phyloP scores from a whole-genome alignment of 805 yeast species.

The Tetrapisispora fleetii region DNA sequence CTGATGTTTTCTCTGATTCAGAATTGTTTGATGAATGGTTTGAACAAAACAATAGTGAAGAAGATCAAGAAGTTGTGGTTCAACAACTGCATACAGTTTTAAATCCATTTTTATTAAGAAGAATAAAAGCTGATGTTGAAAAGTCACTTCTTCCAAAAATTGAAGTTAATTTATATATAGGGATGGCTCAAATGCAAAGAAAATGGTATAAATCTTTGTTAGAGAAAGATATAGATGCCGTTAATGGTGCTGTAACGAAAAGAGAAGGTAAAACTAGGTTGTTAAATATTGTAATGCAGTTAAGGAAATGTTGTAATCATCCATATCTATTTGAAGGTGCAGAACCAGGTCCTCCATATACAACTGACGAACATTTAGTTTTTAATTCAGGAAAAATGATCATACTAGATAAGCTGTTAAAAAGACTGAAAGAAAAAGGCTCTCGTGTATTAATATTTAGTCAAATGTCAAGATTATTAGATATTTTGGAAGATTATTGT shows the following conservation, averaged over 20 bases:
- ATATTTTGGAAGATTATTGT: slow-evolving; percentile 89
- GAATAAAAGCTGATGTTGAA: slow-evolving; percentile 91
- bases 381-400: slow-evolving; percentile 85
- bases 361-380: slow-evolving; percentile 92
- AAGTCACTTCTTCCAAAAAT: slow-evolving; percentile 82
- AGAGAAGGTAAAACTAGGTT: slow-evolving; percentile 87
- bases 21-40: slow-evolving; percentile 91
- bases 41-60: slow-evolving; percentile 35
- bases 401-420: slow-evolving; percentile 72
- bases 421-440: slow-evolving; percentile 62
- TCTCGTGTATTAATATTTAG: slow-evolving; percentile 87
- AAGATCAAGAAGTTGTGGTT: slow-evolving; percentile 71
- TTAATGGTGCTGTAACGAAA: slow-evolving; percentile 90
- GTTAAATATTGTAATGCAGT: slow-evolving; percentile 90
- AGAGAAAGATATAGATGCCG: slow-evolving; percentile 92
- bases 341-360: slow-evolving; percentile 96
- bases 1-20: slow-evolving; percentile 91
- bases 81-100: slow-evolving; percentile 81
- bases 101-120: slow-evolving; percentile 76
- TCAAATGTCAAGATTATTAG: slow-evolving; percentile 86
- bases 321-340: slow-evolving; percentile 98
- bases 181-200: slow-evolving; percentile 92
- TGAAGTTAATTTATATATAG: slow-evolving; percentile 81
- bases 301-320: slow-evolving; percentile 93
- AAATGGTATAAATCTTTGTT: slow-evolving; percentile 82